Evolutionary conservation across 129 eudicot species (phyloP), one percentile per base, ranked within the genome.

Genomic region (Rutidosis leptorrhynchoides): DNA sequence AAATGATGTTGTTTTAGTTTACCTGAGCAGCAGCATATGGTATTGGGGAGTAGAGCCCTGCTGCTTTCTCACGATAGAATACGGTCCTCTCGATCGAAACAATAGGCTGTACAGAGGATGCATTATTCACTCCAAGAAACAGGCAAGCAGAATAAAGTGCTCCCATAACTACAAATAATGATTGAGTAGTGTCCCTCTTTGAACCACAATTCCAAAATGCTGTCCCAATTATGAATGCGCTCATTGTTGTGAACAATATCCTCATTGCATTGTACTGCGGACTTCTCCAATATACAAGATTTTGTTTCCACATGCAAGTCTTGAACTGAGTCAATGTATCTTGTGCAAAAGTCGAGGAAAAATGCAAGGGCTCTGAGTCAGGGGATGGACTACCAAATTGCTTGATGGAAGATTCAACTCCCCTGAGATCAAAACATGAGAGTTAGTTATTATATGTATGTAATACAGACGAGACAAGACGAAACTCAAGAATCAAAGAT

Each of bases 21-120:
- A 83, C 98, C 95, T 88, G 96, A 23, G 98, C 91, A n/a, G 74
- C 51, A 27, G 98, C 96, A 60, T 88, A 92, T 22, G 96, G 88
- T 30, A 81, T 49, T 28, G 96, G 82, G 48, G 98, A 85, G 74
- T 88, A 85, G 96, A 92, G 88, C 68, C 96, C 96, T 65, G 98
- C 95, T 64, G 95, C 96, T 75, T 79, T 83, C 68, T 92, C 98
- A 64, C 96, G 75, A 68, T 92, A 92, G 79, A 88, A 92, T 58
- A 92, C 98, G 14, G 90, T 85, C 74, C 98, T 83, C 68, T 88
- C 98, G 48, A 85, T 85, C 43, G 98, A 77, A 57, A 91, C 60
- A 49, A 91, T 72, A 0, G 98, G 98, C 71, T 91, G 97, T 57
- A 91, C 98, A 3, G 96, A 77, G 25, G 98, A 85, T 53, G 96